These are phyloP conservation scores for Gossypium rotundifolium DNA, from an alignment of 345 rosid genomes.

Conservation along the genomic window DNA sequence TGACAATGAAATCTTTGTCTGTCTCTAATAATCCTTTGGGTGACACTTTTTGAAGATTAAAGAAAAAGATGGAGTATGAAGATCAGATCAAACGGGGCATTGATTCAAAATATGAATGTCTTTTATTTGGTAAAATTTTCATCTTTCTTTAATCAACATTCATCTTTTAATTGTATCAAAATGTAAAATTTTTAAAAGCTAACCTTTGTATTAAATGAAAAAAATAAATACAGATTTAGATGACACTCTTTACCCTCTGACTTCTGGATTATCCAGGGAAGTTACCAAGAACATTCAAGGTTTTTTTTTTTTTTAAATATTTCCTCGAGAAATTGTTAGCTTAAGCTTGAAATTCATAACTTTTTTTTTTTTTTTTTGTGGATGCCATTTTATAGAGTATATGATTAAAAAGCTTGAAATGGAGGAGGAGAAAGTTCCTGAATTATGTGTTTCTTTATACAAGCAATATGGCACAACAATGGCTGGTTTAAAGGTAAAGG, in stretches of 20 bases:
- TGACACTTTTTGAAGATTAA: background rate
- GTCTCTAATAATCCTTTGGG: background rate
- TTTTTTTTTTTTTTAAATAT: conserved; percentile 3
- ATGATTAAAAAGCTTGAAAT: conserved; percentile 66
- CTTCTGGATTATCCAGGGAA: conserved; percentile 56
- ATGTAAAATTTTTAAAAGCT: background rate
- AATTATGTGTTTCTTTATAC: conserved; percentile 58
- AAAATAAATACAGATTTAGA: conserved; percentile 44
- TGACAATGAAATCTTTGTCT: background rate
- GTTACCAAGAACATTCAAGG: conserved; percentile 72
- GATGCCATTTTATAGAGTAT: conserved; percentile 40
- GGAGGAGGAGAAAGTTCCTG: conserved; percentile 50
- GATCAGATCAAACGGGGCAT: conserved; percentile 19
- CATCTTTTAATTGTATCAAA: background rate
- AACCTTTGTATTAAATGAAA: background rate
- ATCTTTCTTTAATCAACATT: background rate
- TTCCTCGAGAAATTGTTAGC: background rate
- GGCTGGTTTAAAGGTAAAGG: conserved; percentile 87
- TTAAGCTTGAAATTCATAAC: conserved; percentile 5
- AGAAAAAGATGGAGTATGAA: conserved; percentile 36
- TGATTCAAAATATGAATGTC: conserved; percentile 39
- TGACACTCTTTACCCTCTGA: conserved; percentile 75
- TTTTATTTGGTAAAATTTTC: conserved; percentile 39
- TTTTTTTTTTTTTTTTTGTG: background rate
- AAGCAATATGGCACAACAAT: conserved; percentile 89